Evolutionary conservation across 768 basidiomycete genomes (phyloP).

Genomic region (Mycena filopes): DNA sequence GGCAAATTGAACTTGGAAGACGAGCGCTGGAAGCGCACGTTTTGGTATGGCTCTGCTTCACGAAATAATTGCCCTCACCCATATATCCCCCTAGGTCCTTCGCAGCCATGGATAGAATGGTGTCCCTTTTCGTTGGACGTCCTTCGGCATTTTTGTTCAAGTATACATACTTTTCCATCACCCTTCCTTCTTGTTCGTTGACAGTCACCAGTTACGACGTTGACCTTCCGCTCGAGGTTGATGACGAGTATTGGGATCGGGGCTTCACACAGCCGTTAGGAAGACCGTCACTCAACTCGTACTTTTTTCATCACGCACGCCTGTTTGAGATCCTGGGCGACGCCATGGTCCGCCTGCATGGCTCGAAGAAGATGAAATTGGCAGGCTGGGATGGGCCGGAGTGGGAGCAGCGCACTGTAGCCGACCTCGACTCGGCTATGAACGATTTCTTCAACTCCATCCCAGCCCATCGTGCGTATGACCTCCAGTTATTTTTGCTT

Average conservation of each 20-base stretch:
- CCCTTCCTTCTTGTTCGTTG: neutral
- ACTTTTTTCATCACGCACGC: constrained; percentile 49
- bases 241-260: constrained; percentile 68
- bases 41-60: constrained; percentile 42
- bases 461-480: constrained; percentile 54
- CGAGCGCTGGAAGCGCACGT: constrained; percentile 61
- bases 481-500: neutral
- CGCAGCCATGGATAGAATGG: constrained; percentile 43
- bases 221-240: constrained; percentile 62
- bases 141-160: constrained; percentile 64
- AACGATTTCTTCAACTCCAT: constrained; percentile 62
- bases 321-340: constrained; percentile 44
- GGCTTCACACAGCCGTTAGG: constrained; percentile 59
- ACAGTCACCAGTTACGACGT: constrained; percentile 56
- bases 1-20: constrained; percentile 46
- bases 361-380: constrained; percentile 50
- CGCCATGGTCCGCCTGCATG: constrained; percentile 27
- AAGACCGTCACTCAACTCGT: constrained; percentile 49
- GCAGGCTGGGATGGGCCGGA: constrained; percentile 47
- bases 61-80: neutral
- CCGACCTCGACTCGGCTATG: constrained; percentile 62
- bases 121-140: constrained; percentile 55
- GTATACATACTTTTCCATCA: constrained; percentile 45
- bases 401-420: constrained; percentile 55
- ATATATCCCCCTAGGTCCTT: constrained; percentile 38